A percentile compares a stretch with the other conserved stretches of the same genome.
Evolutionary conservation across 2,329 filamentous ascomycete genomes (phyloP).

Genomic region (Coleophoma cylindrospora): DNA sequence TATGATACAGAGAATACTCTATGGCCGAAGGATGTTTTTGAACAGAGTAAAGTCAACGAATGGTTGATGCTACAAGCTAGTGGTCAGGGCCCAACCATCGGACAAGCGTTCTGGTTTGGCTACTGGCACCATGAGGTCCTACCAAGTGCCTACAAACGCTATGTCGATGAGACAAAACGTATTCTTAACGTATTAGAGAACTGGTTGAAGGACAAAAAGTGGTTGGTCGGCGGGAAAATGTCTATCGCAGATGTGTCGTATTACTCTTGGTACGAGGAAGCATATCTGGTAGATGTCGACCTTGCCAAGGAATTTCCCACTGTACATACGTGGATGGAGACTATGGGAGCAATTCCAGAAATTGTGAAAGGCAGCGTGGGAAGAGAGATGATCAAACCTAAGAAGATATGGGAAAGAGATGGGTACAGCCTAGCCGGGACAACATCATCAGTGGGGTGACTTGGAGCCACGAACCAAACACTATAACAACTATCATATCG

Average conservation of each 20-base stretch:
- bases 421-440: too few relatives aligned
- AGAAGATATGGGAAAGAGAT: neutral
- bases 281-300: neutral
- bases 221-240: neutral
- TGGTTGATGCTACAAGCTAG: neutral
- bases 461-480: too few relatives aligned
- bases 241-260: neutral
- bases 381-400: neutral
- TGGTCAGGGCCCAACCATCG: neutral
- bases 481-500: too few relatives aligned
- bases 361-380: neutral
- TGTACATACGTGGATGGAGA: neutral
- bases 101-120: constrained; percentile 24
- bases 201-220: neutral
- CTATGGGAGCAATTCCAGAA: neutral
- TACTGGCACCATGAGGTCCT: constrained; percentile 19
- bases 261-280: neutral
- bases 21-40: neutral
- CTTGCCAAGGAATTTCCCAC: neutral
- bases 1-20: neutral
- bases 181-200: neutral
- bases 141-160: neutral
- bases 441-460: too few relatives aligned
- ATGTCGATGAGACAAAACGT: constrained; percentile 1
- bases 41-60: neutral